Conservation (phyloP, 768 basidiomycete species). For the Brasilioporus rufonigricans region DNA sequence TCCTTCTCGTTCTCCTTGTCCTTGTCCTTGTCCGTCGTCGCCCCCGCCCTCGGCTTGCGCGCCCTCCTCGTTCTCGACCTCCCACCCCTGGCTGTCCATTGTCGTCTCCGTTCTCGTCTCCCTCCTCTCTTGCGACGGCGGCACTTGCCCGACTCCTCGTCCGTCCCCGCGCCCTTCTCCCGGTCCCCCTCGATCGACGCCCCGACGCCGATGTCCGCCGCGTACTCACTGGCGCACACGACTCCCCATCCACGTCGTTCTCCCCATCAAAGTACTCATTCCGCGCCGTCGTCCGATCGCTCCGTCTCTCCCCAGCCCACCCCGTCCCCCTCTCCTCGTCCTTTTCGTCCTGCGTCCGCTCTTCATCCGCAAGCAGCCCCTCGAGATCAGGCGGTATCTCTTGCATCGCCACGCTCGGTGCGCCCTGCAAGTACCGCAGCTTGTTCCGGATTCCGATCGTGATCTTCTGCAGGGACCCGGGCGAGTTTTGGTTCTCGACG, state of each 20-base stretch:
- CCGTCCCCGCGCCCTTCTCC: conserved; percentile 31
- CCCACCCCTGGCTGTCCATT: conserved; percentile 27
- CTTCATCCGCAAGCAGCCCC: conserved; percentile 72
- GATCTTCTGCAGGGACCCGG: conserved; percentile 81
- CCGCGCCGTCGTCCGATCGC: conserved; percentile 49
- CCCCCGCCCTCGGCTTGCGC: conserved; percentile 23
- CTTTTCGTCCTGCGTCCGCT: conserved; percentile 62
- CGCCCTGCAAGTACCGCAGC: conserved; percentile 88
- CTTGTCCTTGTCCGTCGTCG: conserved; percentile 25
- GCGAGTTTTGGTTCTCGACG: conserved; percentile 90
- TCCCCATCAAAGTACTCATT: conserved; percentile 79
- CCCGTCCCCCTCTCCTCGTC: conserved; percentile 65
- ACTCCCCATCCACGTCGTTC: conserved; percentile 58
- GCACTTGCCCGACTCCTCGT: conserved; percentile 34
- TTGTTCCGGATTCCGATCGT: conserved; percentile 84
- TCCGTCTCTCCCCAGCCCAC: conserved; percentile 49
- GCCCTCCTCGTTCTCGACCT: conserved; percentile 33
- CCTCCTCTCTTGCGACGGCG: conserved; percentile 29
- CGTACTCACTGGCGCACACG: conserved; percentile 28
- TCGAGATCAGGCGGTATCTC: conserved; percentile 93
- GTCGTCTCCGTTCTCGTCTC: conserved; percentile 40
- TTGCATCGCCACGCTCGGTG: conserved; percentile 95
- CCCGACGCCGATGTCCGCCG: conserved; percentile 8
- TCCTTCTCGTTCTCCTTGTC: conserved; percentile 25
- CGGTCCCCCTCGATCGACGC: conserved; percentile 24